A percentile compares a stretch with the other conserved stretches of the same genome.
Evolutionary conservation across 2,329 filamentous ascomycete genomes (phyloP).

Genomic region (Arthrinium phaeospermum): DNA sequence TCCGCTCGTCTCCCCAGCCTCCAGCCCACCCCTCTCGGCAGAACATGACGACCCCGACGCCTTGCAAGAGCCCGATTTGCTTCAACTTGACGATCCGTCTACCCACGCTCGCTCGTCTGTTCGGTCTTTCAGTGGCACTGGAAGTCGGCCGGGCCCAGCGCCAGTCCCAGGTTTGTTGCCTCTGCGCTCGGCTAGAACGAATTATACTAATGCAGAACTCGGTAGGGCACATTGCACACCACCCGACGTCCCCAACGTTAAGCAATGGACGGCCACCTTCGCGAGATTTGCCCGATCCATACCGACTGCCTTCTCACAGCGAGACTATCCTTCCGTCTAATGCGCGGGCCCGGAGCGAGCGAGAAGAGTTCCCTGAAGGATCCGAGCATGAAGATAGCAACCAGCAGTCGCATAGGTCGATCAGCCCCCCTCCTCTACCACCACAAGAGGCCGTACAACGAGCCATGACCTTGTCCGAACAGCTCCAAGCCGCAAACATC

Average conservation of each 20-base stretch:
- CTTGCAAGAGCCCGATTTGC: slow-evolving; percentile 71
- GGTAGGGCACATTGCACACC: slow-evolving; percentile 17
- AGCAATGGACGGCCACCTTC: slow-evolving; percentile 51
- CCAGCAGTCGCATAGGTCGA: slow-evolving; percentile 62
- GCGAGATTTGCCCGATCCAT: slow-evolving; percentile 55
- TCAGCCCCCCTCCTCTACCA: slow-evolving; percentile 77
- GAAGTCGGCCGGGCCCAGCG: slow-evolving; percentile 22
- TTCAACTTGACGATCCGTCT: slow-evolving; percentile 65
- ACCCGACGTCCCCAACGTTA: slow-evolving; percentile 59
- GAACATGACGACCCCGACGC: slow-evolving; percentile 41
- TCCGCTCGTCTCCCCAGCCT: slow-evolving; percentile 86
- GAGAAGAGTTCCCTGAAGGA: slow-evolving; percentile 42
- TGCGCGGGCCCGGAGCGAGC: slow-evolving; percentile 42
- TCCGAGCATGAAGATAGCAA: slow-evolving; percentile 47
- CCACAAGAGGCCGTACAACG: slow-evolving; percentile 80
- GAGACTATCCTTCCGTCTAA: slow-evolving; percentile 59
- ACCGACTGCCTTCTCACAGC: slow-evolving; percentile 53
- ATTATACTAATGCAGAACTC: slow-evolving; percentile 38
- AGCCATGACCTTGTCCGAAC: slow-evolving; percentile 83
- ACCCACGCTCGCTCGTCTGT: slow-evolving; percentile 43
- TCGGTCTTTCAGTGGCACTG: slow-evolving; percentile 2
- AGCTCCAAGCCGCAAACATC: slow-evolving; percentile 88
- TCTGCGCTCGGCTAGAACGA: slow-evolving; percentile 8
- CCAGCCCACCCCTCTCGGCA: slow-evolving; percentile 73
- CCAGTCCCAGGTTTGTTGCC: slow-evolving; percentile 27